Conservation (phyloP, 768 basidiomycete species). For the Suillus occidentalis region DNA sequence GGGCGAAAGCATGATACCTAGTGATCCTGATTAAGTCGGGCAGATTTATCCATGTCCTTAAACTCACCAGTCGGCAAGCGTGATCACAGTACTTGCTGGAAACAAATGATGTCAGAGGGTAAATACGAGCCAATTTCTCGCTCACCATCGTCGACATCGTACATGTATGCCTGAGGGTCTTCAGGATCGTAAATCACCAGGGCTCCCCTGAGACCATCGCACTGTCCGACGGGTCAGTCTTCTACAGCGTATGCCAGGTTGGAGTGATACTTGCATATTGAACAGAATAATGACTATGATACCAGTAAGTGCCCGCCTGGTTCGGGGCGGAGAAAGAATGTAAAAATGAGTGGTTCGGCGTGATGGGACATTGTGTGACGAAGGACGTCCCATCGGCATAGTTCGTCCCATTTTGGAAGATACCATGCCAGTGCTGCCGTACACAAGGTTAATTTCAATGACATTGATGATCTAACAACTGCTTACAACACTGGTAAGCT, state of each 20-base stretch:
- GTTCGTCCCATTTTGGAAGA: conserved; percentile 42
- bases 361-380: conserved; percentile 35
- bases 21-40: neutral
- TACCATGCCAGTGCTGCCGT: conserved; percentile 55
- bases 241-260: neutral
- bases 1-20: conserved; percentile 19
- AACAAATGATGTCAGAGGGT: neutral
- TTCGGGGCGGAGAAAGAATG: conserved; percentile 21
- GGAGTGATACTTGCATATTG: conserved; percentile 31
- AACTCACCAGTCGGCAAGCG: conserved; percentile 39
- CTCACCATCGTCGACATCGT: conserved; percentile 46
- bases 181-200: conserved; percentile 43
- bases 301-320: conserved; percentile 34
- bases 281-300: conserved; percentile 37
- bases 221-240: conserved; percentile 1
- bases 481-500: conserved; percentile 50
- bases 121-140: neutral
- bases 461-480: neutral
- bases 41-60: neutral
- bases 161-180: conserved; percentile 38
- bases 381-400: conserved; percentile 45
- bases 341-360: conserved; percentile 18
- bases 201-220: conserved; percentile 25
- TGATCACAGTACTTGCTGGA: conserved; percentile 41
- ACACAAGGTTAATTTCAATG: neutral